phyloP scores from a whole-genome alignment of 75 land plant species.

The Picea sitchensis region DNA sequence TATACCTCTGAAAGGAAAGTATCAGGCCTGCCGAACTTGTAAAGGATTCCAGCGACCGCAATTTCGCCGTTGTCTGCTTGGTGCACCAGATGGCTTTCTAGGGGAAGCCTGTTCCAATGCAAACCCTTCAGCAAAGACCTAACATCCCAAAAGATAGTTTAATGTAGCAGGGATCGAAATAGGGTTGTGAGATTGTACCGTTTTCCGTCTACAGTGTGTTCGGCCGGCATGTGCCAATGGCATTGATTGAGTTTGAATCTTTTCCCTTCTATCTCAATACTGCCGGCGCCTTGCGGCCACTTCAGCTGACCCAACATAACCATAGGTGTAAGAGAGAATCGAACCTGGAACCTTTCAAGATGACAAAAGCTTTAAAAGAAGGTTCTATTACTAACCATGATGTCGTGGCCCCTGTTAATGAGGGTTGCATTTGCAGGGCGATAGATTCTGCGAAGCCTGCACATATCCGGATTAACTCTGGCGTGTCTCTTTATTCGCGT shows the following conservation, averaged over 20 bases:
- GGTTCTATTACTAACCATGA: slow-evolving; percentile 18
- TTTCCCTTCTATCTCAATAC: slow-evolving; percentile 24
- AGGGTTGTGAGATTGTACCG: slow-evolving; percentile 15
- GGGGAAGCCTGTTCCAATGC: too few species aligned
- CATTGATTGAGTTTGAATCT: slow-evolving; percentile 26
- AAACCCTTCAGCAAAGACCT: too few species aligned
- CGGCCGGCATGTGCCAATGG: slow-evolving; percentile 56
- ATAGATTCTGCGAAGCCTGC: too few species aligned
- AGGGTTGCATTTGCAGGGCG: too few species aligned
- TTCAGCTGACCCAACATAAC: slow-evolving; percentile 15
- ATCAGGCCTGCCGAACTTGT: too few species aligned
- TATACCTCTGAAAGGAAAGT: too few species aligned
- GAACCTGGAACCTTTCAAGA: background rate
- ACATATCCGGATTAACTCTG: background rate
- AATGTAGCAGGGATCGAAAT: too few species aligned
- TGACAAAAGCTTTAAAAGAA: background rate
- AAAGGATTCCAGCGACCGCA: too few species aligned
- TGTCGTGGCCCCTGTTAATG: slow-evolving; percentile 47
- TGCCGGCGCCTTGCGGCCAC: slow-evolving; percentile 24
- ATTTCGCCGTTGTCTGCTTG: too few species aligned
- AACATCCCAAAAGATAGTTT: too few species aligned
- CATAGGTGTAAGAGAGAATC: too few species aligned
- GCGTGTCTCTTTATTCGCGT: background rate
- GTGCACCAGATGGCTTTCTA: too few species aligned
- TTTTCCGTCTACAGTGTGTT: slow-evolving; percentile 38